Evolutionary conservation across 73 alveolate genomes (phyloP).

Genomic region (Durusdinium trenchii): DNA sequence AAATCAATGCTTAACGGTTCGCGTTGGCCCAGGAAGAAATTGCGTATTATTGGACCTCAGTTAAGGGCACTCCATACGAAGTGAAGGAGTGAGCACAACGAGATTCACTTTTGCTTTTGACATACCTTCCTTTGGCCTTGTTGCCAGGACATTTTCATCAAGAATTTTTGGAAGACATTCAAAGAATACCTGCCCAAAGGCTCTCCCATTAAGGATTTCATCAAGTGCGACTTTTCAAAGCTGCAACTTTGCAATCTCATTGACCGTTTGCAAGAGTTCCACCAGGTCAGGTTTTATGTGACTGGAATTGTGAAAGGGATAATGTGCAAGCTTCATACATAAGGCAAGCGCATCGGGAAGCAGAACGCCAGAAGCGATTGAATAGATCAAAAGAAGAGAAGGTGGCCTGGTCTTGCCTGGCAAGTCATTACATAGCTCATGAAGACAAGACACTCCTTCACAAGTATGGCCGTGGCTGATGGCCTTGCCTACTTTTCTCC

Average conservation of each 20-base stretch:
- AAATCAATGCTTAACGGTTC: background rate
- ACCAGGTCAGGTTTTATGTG: no score
- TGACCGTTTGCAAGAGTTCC: background rate
- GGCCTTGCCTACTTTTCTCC: background rate
- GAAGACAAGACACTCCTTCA: no score
- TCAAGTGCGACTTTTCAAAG: conserved; percentile 98
- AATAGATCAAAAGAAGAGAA: conserved; percentile 85
- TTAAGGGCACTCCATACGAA: conserved; percentile 83
- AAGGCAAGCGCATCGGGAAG: conserved; percentile 55
- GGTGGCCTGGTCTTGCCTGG: background rate
- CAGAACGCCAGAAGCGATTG: conserved; percentile 91
- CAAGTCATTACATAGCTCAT: no score
- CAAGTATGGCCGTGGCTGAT: no score
- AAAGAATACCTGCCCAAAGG: conserved; percentile 96
- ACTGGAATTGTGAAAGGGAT: no score
- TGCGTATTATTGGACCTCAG: conserved; percentile 90
- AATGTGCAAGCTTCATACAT: background rate
- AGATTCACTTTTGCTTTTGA: background rate
- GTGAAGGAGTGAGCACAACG: background rate
- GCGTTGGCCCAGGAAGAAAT: conserved; percentile 40
- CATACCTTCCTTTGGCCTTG: background rate
- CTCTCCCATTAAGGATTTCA: conserved; percentile 96
- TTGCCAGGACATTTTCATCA: conserved; percentile 70
- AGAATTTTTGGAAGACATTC: conserved; percentile 98
- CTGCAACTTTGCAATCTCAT: conserved; percentile 93